These are phyloP conservation scores for Neospora caninum DNA, from an alignment of 169 alveolate species.

Conservation along the genomic window DNA sequence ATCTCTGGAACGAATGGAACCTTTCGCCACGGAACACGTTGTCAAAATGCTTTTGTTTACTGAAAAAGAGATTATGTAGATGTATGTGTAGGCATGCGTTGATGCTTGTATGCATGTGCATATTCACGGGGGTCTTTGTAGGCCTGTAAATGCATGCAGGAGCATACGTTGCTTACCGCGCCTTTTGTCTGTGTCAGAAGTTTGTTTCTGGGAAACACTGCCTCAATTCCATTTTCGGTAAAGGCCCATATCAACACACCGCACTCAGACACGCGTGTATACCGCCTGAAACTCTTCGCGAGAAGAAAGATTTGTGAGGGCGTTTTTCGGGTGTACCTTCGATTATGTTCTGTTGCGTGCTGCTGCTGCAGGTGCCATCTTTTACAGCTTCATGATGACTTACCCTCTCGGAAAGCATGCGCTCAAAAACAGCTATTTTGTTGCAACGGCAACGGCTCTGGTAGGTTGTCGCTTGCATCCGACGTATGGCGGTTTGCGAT, in stretches of 20 bases:
- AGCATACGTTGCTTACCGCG: no score
- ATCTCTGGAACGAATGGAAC: no score
- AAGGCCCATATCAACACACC: no score
- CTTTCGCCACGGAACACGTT: no score
- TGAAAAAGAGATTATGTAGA: not conserved
- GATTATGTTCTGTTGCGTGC: not conserved
- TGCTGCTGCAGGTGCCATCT: not conserved
- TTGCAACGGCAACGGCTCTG: not conserved
- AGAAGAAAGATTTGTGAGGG: no score
- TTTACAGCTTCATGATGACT: conserved; percentile 22
- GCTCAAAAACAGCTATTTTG: not conserved
- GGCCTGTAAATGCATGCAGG: no score
- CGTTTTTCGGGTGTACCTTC: no score
- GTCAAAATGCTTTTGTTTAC: not conserved
- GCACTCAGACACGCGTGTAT: no score
- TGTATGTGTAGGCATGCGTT: not conserved
- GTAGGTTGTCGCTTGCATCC: not conserved
- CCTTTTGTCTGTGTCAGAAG: no score
- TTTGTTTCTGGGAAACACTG: no score
- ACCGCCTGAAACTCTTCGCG: no score
- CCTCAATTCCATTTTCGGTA: no score
- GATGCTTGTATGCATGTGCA: not conserved
- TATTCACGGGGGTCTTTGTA: not conserved
- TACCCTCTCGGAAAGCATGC: not conserved
- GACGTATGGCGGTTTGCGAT: not conserved